Evolutionary conservation across 2,329 filamentous ascomycete species (phyloP).

Genomic region (Talaromyces pinophilus): DNA sequence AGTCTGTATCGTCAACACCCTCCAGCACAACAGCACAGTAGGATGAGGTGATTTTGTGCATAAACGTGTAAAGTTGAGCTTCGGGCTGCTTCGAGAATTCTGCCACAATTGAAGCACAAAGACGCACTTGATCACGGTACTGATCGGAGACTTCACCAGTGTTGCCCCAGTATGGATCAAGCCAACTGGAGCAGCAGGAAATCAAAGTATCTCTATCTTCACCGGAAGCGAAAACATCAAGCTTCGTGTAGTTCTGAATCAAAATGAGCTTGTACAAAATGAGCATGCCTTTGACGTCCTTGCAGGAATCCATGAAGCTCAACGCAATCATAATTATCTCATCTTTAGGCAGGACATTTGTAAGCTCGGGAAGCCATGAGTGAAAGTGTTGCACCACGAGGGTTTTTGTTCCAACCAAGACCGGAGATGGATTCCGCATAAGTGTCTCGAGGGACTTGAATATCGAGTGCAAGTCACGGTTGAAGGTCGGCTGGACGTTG

Average conservation of each 20-base stretch:
- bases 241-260: slow-evolving; percentile 84
- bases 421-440: slow-evolving; percentile 83
- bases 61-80: slow-evolving; percentile 81
- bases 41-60: slow-evolving; percentile 87
- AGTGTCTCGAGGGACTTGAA: slow-evolving; percentile 87
- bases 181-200: slow-evolving; percentile 83
- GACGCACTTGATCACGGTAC: slow-evolving; percentile 87
- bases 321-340: slow-evolving; percentile 90
- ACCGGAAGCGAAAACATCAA: slow-evolving; percentile 76
- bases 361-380: slow-evolving; percentile 91
- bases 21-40: slow-evolving; percentile 75
- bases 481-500: slow-evolving; percentile 70
- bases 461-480: slow-evolving; percentile 77
- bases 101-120: slow-evolving; percentile 90
- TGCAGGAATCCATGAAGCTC: slow-evolving; percentile 90
- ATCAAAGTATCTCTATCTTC: slow-evolving; percentile 74
- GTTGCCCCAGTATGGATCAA: slow-evolving; percentile 89
- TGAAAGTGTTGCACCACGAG: slow-evolving; percentile 95
- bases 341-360: slow-evolving; percentile 71
- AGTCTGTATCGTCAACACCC: slow-evolving; percentile 58
- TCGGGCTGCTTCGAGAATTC: slow-evolving; percentile 76
- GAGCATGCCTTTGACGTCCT: slow-evolving; percentile 83
- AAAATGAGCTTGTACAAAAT: slow-evolving; percentile 89
- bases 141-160: slow-evolving; percentile 73
- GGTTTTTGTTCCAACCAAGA: slow-evolving; percentile 90